Evolutionary conservation across 495 filamentous ascomycete species (phyloP).

Genomic region (Aspergillus affinis): DNA sequence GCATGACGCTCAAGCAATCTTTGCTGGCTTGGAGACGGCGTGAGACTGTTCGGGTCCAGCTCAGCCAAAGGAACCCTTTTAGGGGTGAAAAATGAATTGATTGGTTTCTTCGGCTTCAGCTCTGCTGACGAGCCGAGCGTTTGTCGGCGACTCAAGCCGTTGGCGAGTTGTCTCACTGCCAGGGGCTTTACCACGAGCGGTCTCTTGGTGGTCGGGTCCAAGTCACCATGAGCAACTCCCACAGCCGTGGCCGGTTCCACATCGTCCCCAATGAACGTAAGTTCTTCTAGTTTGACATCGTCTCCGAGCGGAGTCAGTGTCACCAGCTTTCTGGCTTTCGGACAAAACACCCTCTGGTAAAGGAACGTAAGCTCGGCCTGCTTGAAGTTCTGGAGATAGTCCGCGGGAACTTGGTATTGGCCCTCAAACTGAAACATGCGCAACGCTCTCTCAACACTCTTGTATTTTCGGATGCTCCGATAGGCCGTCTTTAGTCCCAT

Average conservation of each 20-base stretch:
- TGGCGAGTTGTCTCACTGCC: slow-evolving; percentile 29
- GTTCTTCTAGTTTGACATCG: slow-evolving; percentile 58
- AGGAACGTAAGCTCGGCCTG: slow-evolving; percentile 91
- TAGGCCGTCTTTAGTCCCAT: slow-evolving; percentile 95
- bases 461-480: slow-evolving; percentile 83
- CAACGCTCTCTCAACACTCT: slow-evolving; percentile 78
- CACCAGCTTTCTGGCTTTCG: slow-evolving; percentile 64
- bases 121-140: slow-evolving; percentile 48
- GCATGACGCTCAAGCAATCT: slow-evolving; percentile 54
- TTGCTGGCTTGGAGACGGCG: slow-evolving; percentile 67
- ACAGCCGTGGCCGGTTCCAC: slow-evolving; percentile 67
- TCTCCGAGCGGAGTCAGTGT: slow-evolving; percentile 64
- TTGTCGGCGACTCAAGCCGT: slow-evolving; percentile 38
- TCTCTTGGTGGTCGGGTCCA: slow-evolving; percentile 87
- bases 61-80: slow-evolving; percentile 78
- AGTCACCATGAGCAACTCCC: slow-evolving; percentile 77
- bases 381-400: slow-evolving; percentile 74
- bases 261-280: slow-evolving; percentile 76
- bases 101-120: slow-evolving; percentile 64
- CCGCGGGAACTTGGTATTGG: slow-evolving; percentile 71
- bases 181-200: slow-evolving; percentile 51
- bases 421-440: slow-evolving; percentile 83
- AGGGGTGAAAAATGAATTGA: slow-evolving; percentile 75
- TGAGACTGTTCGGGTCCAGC: slow-evolving; percentile 83
- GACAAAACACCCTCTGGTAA: slow-evolving; percentile 92